Evolutionary conservation across 140 eudicot genomes (phyloP).

Genomic region (Senecio squalidus): DNA sequence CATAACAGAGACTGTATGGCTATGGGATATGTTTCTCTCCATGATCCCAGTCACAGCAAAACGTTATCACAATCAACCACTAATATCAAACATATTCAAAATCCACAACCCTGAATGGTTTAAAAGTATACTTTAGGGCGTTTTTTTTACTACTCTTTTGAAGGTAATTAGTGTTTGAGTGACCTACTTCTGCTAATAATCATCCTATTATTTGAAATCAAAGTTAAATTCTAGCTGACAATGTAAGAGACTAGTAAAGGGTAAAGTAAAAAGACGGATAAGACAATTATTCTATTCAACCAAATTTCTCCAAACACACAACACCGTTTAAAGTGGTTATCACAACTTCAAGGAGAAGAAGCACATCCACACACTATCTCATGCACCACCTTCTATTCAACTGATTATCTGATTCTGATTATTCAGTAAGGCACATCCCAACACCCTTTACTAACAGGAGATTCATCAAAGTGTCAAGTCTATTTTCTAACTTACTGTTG

Average conservation of each 20-base stretch:
- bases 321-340: neutral
- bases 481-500: neutral
- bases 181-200: neutral
- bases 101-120: neutral
- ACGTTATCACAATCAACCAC: neutral
- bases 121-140: neutral
- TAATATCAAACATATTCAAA: neutral
- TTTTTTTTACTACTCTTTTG: no score
- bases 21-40: neutral
- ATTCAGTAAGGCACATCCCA: neutral
- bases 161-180: neutral
- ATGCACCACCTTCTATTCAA: neutral
- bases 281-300: neutral
- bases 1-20: neutral
- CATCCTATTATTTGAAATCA: neutral
- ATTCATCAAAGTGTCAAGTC: neutral
- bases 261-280: neutral
- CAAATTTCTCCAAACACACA: no score
- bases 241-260: no score
- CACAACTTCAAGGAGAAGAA: neutral
- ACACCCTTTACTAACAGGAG: neutral
- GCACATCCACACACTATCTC: neutral
- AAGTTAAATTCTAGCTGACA: no score
- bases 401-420: neutral
- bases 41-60: conserved; percentile 1